Evolutionary conservation across 805 yeast genomes (phyloP), one percentile per base, ranked within the genome.

Genomic region (Kazachstania kunashirensis): DNA sequence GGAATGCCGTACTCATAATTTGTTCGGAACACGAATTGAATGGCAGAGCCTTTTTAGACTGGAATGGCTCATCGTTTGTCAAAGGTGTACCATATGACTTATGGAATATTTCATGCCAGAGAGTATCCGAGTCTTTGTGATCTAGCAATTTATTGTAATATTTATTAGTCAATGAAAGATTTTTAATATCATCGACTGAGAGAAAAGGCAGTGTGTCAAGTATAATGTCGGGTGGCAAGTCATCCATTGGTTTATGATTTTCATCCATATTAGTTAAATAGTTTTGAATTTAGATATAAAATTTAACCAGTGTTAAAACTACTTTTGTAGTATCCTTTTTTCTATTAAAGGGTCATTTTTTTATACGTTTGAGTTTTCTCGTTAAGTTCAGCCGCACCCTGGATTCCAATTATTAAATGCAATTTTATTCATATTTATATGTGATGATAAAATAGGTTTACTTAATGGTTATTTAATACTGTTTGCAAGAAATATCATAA

Each of bases 91-190:
- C 57, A 29, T 46, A 57, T 16, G 48, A 45, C 36, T 56, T 57
- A 17, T 49, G 50, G 32, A 46, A 57, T 7, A 52, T 39, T 16
- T 55, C 62, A 39, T 50, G 54, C 61, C 61, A 57, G 29, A 57
- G 27, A 6, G 57, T 55, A 15, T 44, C 45, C 3, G 61, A 55
- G 2, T 45, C 37, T 12, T 40, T 40, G 31, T 44, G 46, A 30
- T 52, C 46, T 17, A 58, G 39, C 28, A 57, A 31, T 15, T 47
- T 48, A 29, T 58, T 48, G 29, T 52, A 55, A 30, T 57, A 55
- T 30, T 46, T 50, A 37, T 57, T 58, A 1, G 61, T 54, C n/a
- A 44, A 33, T 2, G 63, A 58, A 9, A 58, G 44, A 28, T 46
- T 57, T 36, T 39, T 49, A 9, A 58, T 46, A 27, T 57, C 62